These are phyloP conservation scores for Candolleomyces efflorescens DNA, from an alignment of 768 basidiomycete genomes.

Conservation along the genomic window DNA sequence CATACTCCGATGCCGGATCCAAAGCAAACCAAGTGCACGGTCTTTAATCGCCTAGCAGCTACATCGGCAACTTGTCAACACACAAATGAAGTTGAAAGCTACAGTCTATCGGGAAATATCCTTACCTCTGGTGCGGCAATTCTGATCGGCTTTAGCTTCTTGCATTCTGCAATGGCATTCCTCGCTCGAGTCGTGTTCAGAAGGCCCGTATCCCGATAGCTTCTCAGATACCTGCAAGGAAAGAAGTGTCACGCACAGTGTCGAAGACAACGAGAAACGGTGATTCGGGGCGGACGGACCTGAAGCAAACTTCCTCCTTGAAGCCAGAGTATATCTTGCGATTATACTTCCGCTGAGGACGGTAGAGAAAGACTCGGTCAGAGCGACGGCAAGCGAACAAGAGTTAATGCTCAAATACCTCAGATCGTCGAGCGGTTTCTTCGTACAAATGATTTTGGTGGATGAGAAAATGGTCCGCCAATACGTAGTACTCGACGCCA, in stretches of 20 bases:
- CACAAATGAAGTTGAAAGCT: background rate
- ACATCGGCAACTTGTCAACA: background rate
- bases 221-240: conserved; percentile 54
- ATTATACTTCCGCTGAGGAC: conserved; percentile 31
- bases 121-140: conserved; percentile 37
- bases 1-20: background rate
- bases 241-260: background rate
- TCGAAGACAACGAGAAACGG: too few species aligned
- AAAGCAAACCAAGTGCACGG: background rate
- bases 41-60: conserved; percentile 7
- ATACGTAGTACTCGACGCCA: conserved; percentile 78
- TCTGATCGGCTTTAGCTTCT: conserved; percentile 51
- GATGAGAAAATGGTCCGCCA: conserved; percentile 83
- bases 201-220: conserved; percentile 46
- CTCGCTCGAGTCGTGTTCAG: conserved; percentile 46
- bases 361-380: background rate
- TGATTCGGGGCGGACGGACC: conserved; percentile 29
- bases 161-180: conserved; percentile 61
- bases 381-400: background rate
- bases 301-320: conserved; percentile 68
- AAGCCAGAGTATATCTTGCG: conserved; percentile 71
- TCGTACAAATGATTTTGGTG: conserved; percentile 86
- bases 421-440: conserved; percentile 64
- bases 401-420: conserved; percentile 23
- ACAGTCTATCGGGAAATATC: background rate